Base-by-base conservation (phyloP, 768 basidiomycete genomes). In the Podaxis sp. region DNA sequence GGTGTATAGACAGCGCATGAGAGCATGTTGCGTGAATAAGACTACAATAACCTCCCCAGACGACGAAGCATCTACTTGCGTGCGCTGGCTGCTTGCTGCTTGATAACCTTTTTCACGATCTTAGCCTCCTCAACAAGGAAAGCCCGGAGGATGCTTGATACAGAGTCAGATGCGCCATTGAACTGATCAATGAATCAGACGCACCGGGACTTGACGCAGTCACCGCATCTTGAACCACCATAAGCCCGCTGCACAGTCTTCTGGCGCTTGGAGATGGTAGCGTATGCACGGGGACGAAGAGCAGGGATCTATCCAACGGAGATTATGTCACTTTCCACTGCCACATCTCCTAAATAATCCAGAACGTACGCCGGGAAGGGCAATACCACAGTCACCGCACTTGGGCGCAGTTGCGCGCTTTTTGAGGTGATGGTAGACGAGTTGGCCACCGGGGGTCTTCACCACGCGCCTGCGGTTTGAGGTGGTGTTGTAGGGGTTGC, bases 51-150 rank as follows among this genome's bases (percentile, higher is more conserved):
- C 54, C 55, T 46, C 53, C n/a, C 61, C 46, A 33, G 13, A 38
- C 15, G 22, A 54, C 19, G 52, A 46, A 36, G 54, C 55, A 62
- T 73, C 71, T 80, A 81, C 72, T 82, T 81, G 71, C 79, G 77
- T 67, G 74, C 67, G 62, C 68, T 64, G 52, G 75, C 67, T 40
- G 71, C 74, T 72, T 83, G 83, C 76, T 86, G 80, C 78, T 97
- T 97, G 85, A 98, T 95, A 70, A 99, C 96, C 80, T 87, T 90
- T 89, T 99, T 99, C 74, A 99, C 97, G 71, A 99, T 99, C 84
- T 99, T 99, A 51, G 97, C 97, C 83, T 99, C 97, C 84, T 99
- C 97, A 44, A 99, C 93, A 64, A 99, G 80, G 89, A 99, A 99
- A 66, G 97, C 95, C 64, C 97, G 93, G 70, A 99, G 90, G 70